Base-by-base conservation (phyloP, 225 moss, liverwort and hornwort species). In the Thuidium tamariscinum region DNA sequence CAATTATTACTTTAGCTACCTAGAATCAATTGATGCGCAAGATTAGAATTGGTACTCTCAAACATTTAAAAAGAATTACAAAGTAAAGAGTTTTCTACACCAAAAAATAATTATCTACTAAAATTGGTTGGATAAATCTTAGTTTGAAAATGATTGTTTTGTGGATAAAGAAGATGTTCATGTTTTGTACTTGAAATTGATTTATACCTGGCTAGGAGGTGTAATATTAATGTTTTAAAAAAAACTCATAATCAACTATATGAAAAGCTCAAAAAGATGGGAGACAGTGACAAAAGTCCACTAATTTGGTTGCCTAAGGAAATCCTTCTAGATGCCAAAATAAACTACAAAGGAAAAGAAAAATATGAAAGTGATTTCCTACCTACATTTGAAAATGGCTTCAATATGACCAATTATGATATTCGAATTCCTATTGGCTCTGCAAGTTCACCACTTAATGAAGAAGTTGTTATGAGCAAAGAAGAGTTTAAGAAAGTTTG, bases 241-340 rank as follows among this genome's bases (percentile, higher is more conserved):
- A 64, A 16, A 1, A 12, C 9, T 60, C 7, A 32, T 56, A 74
- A 9, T 18, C 42, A 82, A 65, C 32, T 78, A 55, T 54, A 86
- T 90, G 79, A 90, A 56, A 86, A 85, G 67, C 44, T 73, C 56
- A 81, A 72, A 76, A 89, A 34, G 14, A 93, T 92, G 92, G 83
- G 81, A 66, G 89, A 84, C 1, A 42, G 46, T 67, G 87, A 92
- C 46, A 92, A 86, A 68, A 91, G 8, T 59, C 39, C 89, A 44
- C 59, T 84, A 37, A 37, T 87, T 65, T 87, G 80, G 89, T 82
- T 67, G 56, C 39, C 9, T 12, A 32, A 84, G 22, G 76, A 88
- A 49, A 42, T 86, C 46, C 17, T 55, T 55, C 52, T 59, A 61
- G 4, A 61, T n/a, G 83, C 42, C 14, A 49, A 83, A 44, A 73